These are phyloP conservation scores for Marasmius sp. DNA, from an alignment of 1,284 basidiomycete genomes.

Conservation along the genomic window DNA sequence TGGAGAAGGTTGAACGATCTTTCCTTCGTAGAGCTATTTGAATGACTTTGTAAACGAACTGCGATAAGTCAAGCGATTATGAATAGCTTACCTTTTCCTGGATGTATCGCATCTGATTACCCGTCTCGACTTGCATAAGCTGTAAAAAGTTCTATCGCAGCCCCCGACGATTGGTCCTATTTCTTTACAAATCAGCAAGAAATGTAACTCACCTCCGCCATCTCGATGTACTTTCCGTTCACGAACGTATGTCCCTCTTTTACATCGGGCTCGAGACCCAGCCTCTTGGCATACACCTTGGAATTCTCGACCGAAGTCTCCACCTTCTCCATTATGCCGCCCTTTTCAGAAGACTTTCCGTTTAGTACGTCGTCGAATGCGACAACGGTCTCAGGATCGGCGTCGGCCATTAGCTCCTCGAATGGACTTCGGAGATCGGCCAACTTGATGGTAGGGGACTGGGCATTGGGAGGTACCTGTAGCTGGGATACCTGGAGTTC, in stretches of 20 bases:
- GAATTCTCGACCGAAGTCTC: slow-evolving; percentile 37
- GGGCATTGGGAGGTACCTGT: slow-evolving; percentile 29
- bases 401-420: slow-evolving; percentile 28
- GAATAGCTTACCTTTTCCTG: slow-evolving; percentile 61
- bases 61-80: neutral
- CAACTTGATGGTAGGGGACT: slow-evolving; percentile 44
- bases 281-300: slow-evolving; percentile 49
- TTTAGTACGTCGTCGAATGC: slow-evolving; percentile 44
- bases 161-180: neutral
- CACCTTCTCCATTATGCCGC: neutral
- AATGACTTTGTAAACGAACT: slow-evolving; percentile 8
- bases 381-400: slow-evolving; percentile 12
- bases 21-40: slow-evolving; percentile 60
- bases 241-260: slow-evolving; percentile 72
- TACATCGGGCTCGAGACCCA: slow-evolving; percentile 40
- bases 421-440: slow-evolving; percentile 42
- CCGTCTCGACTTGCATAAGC: slow-evolving; percentile 63
- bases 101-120: slow-evolving; percentile 62
- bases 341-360: slow-evolving; percentile 20
- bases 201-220: slow-evolving; percentile 63
- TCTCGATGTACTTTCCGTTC: slow-evolving; percentile 80
- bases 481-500: slow-evolving; percentile 35
- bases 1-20: slow-evolving; percentile 34
- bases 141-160: slow-evolving; percentile 61
- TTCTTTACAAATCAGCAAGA: neutral